phyloP scores from a whole-genome alignment of 768 basidiomycete species.

The Trametes elegans region DNA sequence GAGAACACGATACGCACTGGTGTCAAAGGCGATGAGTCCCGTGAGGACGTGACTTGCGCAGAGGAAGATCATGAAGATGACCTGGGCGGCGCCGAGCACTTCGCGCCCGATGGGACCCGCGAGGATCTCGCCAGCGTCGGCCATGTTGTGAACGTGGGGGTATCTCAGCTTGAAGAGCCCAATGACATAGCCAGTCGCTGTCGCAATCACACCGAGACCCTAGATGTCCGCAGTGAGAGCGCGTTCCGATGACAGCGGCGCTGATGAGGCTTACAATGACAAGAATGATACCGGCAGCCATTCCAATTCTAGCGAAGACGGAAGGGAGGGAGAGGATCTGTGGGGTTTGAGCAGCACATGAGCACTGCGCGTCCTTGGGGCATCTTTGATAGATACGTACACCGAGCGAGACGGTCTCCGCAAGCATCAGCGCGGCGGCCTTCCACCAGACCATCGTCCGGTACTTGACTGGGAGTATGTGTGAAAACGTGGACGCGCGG shows the following conservation, averaged over 20 bases:
- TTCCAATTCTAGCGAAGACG: conserved; percentile 28
- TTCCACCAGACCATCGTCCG: conserved; percentile 34
- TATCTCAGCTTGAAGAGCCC: conserved; percentile 32
- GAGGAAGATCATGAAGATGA: conserved; percentile 30
- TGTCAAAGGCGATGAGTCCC: conserved; percentile 32
- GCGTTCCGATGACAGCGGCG: neutral
- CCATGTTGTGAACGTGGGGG: conserved; percentile 35
- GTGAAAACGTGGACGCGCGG: neutral
- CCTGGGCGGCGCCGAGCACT: conserved; percentile 30
- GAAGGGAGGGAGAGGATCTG: conserved; percentile 31
- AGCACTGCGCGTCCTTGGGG: no score
- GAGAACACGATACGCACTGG: conserved; percentile 20
- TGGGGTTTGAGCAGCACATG: no score
- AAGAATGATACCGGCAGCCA: conserved; percentile 29
- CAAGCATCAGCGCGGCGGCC: conserved; percentile 32
- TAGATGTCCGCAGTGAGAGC: neutral
- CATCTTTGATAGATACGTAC: no score
- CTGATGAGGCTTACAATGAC: conserved; percentile 20
- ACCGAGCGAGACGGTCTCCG: conserved; percentile 32
- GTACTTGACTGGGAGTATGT: conserved; percentile 25
- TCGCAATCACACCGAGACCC: conserved; percentile 27
- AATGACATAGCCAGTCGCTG: conserved; percentile 28
- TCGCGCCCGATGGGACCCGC: conserved; percentile 30
- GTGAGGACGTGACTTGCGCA: conserved; percentile 33
- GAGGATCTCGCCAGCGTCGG: conserved; percentile 31